A percentile compares a stretch with the other conserved stretches of the same genome.
phyloP scores from a whole-genome alignment of 257 asterid species.

The Nicotiana sylvestris region DNA sequence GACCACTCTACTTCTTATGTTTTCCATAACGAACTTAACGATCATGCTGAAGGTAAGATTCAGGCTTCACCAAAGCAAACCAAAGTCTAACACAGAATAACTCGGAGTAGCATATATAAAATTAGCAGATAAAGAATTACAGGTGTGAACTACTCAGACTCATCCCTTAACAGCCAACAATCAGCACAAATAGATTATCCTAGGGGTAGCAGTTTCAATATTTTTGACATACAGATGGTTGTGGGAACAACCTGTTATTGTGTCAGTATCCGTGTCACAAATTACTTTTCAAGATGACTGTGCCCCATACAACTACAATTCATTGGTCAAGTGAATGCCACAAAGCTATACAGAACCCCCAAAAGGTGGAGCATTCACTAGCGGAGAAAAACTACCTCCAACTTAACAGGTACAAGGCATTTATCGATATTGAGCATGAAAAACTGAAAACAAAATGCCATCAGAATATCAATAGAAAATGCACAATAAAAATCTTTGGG shows the following conservation, averaged over 20 bases:
- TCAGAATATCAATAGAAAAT: neutral
- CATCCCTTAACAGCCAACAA: neutral
- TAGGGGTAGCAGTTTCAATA: neutral
- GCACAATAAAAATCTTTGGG: neutral
- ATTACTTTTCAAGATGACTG: neutral
- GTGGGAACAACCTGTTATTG: neutral
- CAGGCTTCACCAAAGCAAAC: slow-evolving; percentile 3
- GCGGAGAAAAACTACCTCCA: neutral
- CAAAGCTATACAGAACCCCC: neutral
- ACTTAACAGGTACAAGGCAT: neutral
- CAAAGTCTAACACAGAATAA: neutral
- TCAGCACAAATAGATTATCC: neutral
- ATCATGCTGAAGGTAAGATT: neutral
- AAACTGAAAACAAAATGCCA: neutral
- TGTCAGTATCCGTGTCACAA: neutral
- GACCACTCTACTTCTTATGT: neutral
- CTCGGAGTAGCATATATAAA: neutral
- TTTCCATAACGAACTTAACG: neutral
- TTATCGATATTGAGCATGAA: neutral
- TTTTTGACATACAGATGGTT: neutral
- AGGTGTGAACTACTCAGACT: neutral
- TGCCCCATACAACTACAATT: neutral
- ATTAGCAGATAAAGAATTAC: neutral
- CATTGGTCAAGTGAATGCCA: neutral
- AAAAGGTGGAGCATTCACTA: neutral